Evolutionary conservation across 306 rosid genomes (phyloP), one percentile per base, ranked within the genome.

Genomic region (Luffa aegyptiaca): DNA sequence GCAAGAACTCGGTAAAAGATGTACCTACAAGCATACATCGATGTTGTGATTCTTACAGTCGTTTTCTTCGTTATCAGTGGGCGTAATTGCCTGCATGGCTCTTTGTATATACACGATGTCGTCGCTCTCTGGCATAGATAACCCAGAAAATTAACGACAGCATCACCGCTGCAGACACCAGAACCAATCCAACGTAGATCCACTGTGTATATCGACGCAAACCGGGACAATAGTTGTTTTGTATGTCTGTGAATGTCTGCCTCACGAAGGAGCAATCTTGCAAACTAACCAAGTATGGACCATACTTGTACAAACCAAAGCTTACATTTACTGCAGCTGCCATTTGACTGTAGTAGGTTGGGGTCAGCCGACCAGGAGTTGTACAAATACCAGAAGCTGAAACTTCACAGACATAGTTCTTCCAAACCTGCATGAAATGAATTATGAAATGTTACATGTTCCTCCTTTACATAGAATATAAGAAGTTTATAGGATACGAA

Each of bases 101-200:
- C 77, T 79, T 68, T 8, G 57, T 69, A 51, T 82, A 82, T 20
- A 81, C 69, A 2, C 56, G 84, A 16, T 26, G 21, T 2, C 21
- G 78, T 26, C 85, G 84, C 73, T 88, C 84, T 65, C 79, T 68
- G 3, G 82, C 86, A 61, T 73, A 84, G 73, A 83, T 35, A 9
- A 85, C 42, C 92, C 93, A 88, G 49, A 88, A 82, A 79, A 84
- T 64, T 37, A 86, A 31, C 17, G 91, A 90, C 35, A 81, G 35
- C 87, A 85, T 82, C 5, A 86, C 76, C 0, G 87, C 81, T 33
- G 59, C 62, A 2, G 92, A 82, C 37, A 84, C 77, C 82, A 84
- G 36, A 48, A 75, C 71, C 63, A 88, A 80, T 63, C 89, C 88
- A 61, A 81, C 35, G 70, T 56, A 82, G 64, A 85, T 53, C 61